Conservation (phyloP, 257 asterid genomes). For the Fraxinus pennsylvanica region DNA sequence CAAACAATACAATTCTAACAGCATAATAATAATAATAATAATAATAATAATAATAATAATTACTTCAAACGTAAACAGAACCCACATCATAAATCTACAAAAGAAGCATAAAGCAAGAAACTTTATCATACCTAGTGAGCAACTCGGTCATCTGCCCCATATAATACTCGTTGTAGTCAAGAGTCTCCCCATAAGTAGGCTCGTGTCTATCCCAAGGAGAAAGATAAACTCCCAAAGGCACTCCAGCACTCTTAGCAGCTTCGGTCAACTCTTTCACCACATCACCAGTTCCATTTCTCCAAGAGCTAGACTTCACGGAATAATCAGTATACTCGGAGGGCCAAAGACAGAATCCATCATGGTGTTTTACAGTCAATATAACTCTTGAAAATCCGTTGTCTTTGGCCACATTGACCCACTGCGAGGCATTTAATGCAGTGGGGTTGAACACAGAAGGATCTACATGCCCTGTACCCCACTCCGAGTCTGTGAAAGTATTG, state of each 20-base stretch:
- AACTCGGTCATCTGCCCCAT: conserved; percentile 96
- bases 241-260: conserved; percentile 64
- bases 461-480: conserved; percentile 90
- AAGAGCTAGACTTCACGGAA: conserved; percentile 76
- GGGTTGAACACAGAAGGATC: conserved; percentile 81
- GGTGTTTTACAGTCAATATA: conserved; percentile 82
- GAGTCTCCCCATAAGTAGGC: conserved; percentile 65
- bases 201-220: conserved; percentile 99
- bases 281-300: conserved; percentile 89
- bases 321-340: conserved; percentile 85
- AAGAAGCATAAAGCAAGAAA: conserved; percentile 3
- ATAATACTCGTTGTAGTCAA: conserved; percentile 80
- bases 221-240: conserved; percentile 82
- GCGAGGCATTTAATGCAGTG: conserved; percentile 63
- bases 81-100: neutral
- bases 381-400: conserved; percentile 66
- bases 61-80: neutral
- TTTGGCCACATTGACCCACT: conserved; percentile 83
- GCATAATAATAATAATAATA: neutral
- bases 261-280: conserved; percentile 66
- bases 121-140: conserved; percentile 62
- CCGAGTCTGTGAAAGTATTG: conserved; percentile 79
- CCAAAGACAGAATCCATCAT: conserved; percentile 97
- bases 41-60: neutral
- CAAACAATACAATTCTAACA: neutral